Evolutionary conservation across 129 eudicot species (phyloP).

Genomic region (Chrysanthemum lavandulifolium): DNA sequence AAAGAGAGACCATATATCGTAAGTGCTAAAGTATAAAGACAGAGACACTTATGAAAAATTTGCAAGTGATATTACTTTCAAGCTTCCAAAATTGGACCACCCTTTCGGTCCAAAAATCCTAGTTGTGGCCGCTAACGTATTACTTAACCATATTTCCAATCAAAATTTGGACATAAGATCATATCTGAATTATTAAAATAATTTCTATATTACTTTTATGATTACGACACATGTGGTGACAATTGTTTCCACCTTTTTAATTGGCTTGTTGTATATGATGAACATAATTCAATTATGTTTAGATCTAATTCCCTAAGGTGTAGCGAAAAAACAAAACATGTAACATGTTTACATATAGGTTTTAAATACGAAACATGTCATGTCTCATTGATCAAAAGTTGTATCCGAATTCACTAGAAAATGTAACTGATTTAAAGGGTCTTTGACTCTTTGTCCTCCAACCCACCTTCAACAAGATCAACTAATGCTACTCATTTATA

Average conservation of each 20-base stretch:
- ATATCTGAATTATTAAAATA: conserved; percentile 12
- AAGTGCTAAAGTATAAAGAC: background rate
- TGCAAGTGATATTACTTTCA: background rate
- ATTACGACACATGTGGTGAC: conserved; percentile 30
- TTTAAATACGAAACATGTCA: background rate
- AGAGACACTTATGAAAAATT: background rate
- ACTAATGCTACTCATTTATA: no score
- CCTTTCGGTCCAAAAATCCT: conserved; percentile 18
- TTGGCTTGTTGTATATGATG: conserved; percentile 1
- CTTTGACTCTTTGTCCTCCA: no score
- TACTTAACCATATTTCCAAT: background rate
- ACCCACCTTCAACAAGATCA: no score
- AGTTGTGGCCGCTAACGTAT: conserved; percentile 11
- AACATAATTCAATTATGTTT: conserved; percentile 3
- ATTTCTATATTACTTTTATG: conserved; percentile 21
- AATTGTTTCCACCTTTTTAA: conserved; percentile 4
- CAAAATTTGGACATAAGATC: conserved; percentile 7
- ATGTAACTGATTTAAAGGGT: no score
- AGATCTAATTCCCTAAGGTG: background rate
- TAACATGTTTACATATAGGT: background rate
- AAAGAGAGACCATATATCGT: background rate
- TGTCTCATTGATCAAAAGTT: background rate
- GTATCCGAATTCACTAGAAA: no score
- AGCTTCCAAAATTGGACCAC: conserved; percentile 12
- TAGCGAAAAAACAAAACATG: background rate